Evolutionary conservation across 2,329 filamentous ascomycete species (phyloP).

Genomic region (Myrmaecium sp.): DNA sequence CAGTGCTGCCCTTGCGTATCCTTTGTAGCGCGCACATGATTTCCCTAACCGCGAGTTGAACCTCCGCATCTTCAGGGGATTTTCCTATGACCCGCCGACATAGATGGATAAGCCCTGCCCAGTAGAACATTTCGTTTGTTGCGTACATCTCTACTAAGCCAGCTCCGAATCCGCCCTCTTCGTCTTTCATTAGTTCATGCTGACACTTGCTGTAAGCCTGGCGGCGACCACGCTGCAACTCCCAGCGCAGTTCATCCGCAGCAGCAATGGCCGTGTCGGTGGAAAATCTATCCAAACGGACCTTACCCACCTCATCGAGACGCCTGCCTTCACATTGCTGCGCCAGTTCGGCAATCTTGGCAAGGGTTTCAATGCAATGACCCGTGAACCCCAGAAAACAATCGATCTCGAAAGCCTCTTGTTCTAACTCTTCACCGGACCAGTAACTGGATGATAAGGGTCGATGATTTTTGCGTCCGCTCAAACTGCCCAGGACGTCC

Average conservation of each 20-base stretch:
- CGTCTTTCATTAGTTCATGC: slow-evolving; percentile 11
- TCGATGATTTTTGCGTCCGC: slow-evolving; percentile 32
- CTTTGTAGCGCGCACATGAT: slow-evolving; percentile 46
- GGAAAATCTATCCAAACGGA: slow-evolving; percentile 41
- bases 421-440: no score
- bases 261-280: slow-evolving; percentile 33
- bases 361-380: slow-evolving; percentile 51
- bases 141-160: slow-evolving; percentile 12
- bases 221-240: slow-evolving; percentile 28
- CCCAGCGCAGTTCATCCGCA: slow-evolving; percentile 42
- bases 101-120: slow-evolving; percentile 50
- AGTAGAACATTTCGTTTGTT: slow-evolving; percentile 4
- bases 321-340: slow-evolving; percentile 50
- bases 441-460: slow-evolving; percentile 26
- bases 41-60: slow-evolving; percentile 44
- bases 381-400: slow-evolving; percentile 68
- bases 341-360: slow-evolving; percentile 54
- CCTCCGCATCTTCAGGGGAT: slow-evolving; percentile 37
- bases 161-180: slow-evolving; percentile 36
- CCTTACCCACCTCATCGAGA: slow-evolving; percentile 35
- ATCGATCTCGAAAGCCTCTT: slow-evolving; percentile 42
- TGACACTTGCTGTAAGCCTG: not conserved
- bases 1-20: slow-evolving; percentile 48
- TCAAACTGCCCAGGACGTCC: slow-evolving; percentile 60
- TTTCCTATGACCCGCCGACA: slow-evolving; percentile 55